Base-by-base conservation (phyloP, 75 land plant genomes). In the Larix kaempferi region DNA sequence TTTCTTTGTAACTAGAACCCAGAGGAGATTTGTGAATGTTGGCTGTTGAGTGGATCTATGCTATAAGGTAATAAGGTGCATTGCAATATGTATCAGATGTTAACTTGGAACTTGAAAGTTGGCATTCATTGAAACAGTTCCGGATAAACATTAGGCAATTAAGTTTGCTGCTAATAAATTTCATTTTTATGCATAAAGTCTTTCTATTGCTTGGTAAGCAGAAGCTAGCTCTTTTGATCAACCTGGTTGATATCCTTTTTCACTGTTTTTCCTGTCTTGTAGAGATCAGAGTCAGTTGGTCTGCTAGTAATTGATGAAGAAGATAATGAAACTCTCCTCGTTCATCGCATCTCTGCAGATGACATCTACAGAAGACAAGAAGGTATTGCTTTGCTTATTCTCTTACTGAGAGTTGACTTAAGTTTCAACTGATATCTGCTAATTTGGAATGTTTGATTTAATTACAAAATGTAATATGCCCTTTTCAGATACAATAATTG, bases 331-430 rank as follows among this genome's bases (percentile, higher is more conserved):
- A 94, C 98, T 44, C 75, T 96, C 44, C 88, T 96, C 73, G 80
- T 85, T 78, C 99, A 96, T 73, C 90, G 89, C 17, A 94, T 96
- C 37, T 87, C 90, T 52, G 83, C 91, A 22, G 91, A 94, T 76
- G 99, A 96, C n/a, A 94, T 96, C 27, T 96, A 96, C 72, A 81
- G 93, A 63, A 89, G 89, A 74, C 91, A 91, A 87, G 93, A 95
- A 88, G 98, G 98, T 86, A 76, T 55, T 54, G 66, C 76, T 39
- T 41, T 21, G 41, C 39, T 12, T n/a, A n/a, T 39, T 44, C 21
- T 19, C 41, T 41, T 41, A 22, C 10, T 16, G 0, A 10, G 10
- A 21, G n/a, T 41, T 35, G 66, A 33, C 49, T 37, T 29, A 7
- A 33, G 3, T 49, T n/a, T n/a, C n/a, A 25, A 14, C 22, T 76